Evolutionary conservation across 2,329 filamentous ascomycete genomes (phyloP), one percentile per base, ranked within the genome.

Genomic region (Tothia fuscella): DNA sequence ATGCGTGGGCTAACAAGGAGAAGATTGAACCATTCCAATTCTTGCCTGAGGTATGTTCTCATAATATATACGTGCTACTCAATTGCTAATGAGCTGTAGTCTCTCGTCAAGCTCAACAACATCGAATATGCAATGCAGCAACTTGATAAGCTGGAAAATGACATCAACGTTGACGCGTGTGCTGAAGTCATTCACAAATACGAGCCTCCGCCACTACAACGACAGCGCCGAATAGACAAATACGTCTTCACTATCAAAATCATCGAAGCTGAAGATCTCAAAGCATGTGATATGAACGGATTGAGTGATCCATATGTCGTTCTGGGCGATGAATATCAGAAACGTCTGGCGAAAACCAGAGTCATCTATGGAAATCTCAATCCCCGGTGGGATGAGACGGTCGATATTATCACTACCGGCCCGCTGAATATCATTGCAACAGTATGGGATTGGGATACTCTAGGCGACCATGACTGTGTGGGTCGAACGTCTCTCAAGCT

Each of bases 161-260:
- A 80, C 45, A 85, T 96, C 68, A 88, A 95, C 52, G 87, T 93
- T 10, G 91, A 98, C 57, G 81, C 74, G 9, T 95, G 87, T 54
- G 88, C 88, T 3, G 79, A 82, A 39, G 76, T 93, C 13, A 75
- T 98, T 38, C 77, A 80, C 35, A 78, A 74, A 52, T 70, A 82
- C 47, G 76, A 84, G 20, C 84, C 84, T 6, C 80, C 83, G 1
- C 70, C 75, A 41, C 77, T 78, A n/a, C 74, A 77, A 46, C 71
- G 71, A 54, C 70, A 74, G 43, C 78, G 78, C 51, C 81, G 78
- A 52, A 76, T 80, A 31, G 82, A 78, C 48, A 95, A 93, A 57
- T 96, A 93, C 57, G 88, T 95, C 42, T 98, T 98, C 62, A 96
- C 91, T 1, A 88, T 98, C 63, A 98, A 98, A 65, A 88, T 98